A percentile compares a stretch with the other conserved stretches of the same genome.
phyloP scores from a whole-genome alignment of 306 rosid genomes.

The Fragaria iinumae region DNA sequence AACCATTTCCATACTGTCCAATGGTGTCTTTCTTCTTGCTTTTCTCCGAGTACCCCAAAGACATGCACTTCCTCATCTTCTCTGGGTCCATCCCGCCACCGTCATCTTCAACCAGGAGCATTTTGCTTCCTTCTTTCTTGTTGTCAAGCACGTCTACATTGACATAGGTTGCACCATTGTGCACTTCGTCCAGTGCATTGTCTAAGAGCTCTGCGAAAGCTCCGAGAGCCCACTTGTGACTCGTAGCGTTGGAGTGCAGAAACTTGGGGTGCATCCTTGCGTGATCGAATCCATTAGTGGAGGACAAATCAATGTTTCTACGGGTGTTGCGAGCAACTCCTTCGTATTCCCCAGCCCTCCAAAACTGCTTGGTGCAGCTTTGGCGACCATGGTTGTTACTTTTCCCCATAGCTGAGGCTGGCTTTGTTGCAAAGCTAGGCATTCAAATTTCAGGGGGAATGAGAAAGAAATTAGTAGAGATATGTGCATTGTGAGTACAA shows the following conservation, averaged over 20 bases:
- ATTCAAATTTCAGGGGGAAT: not conserved
- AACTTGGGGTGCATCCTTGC: conserved; percentile 96
- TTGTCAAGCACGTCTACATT: conserved; percentile 68
- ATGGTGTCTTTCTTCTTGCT: conserved; percentile 83
- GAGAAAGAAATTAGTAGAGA: not conserved
- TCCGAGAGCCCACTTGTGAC: conserved; percentile 99
- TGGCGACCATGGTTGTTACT: not conserved
- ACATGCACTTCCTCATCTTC: conserved; percentile 98
- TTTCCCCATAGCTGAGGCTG: not conserved
- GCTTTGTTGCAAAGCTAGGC: not conserved
- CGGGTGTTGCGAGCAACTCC: conserved; percentile 30
- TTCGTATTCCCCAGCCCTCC: conserved; percentile 95
- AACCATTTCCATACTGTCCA: conserved; percentile 98
- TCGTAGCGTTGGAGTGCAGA: conserved; percentile 96
- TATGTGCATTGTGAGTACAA: not conserved
- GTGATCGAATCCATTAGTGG: conserved; percentile 84
- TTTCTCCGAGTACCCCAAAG: conserved; percentile 83
- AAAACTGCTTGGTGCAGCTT: conserved; percentile 59
- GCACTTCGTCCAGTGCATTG: conserved; percentile 88
- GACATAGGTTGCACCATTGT: conserved; percentile 83
- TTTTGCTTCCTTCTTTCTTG: conserved; percentile 66
- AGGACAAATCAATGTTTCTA: conserved; percentile 41
- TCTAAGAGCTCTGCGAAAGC: conserved; percentile 98
- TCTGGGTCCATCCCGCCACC: conserved; percentile 99
- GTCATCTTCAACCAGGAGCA: conserved; percentile 85